phyloP scores from a whole-genome alignment of 1,139 yeast genomes.

The Taphrina communis region DNA sequence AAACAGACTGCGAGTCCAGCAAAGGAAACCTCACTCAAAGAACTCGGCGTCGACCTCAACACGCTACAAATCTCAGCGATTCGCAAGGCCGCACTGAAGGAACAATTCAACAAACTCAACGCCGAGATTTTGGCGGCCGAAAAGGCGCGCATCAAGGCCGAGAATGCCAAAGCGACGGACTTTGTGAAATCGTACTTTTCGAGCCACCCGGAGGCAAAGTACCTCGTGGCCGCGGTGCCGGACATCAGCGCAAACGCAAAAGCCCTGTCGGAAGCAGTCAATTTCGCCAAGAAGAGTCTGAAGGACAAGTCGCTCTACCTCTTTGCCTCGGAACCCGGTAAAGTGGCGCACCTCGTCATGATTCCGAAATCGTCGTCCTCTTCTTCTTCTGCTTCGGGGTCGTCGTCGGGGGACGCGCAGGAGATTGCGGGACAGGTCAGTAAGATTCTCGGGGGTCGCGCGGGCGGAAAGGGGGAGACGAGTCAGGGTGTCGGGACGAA shows the following conservation, averaged over 20 bases:
- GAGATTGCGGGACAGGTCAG: constrained; percentile 77
- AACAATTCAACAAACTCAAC: constrained; percentile 76
- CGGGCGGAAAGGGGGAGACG: constrained; percentile 97
- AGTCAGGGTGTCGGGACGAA: constrained; percentile 97
- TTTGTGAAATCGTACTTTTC: constrained; percentile 74
- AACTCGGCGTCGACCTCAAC: constrained; percentile 81
- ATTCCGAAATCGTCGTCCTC: constrained; percentile 74
- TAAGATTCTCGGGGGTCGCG: constrained; percentile 85
- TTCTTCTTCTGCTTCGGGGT: constrained; percentile 30
- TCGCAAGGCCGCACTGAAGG: constrained; percentile 75
- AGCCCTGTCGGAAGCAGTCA: constrained; percentile 91
- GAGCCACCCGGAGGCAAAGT: constrained; percentile 57
- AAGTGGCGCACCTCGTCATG: constrained; percentile 95
- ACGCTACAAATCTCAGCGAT: constrained; percentile 81
- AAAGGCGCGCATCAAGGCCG: constrained; percentile 86
- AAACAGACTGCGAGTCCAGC: constrained; percentile 64
- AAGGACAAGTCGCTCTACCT: constrained; percentile 80
- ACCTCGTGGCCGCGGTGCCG: constrained; percentile 66
- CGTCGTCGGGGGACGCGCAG: constrained; percentile 64
- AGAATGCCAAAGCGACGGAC: constrained; percentile 78
- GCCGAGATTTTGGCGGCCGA: constrained; percentile 85
- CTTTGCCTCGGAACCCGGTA: constrained; percentile 70
- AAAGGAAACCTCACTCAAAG: constrained; percentile 81
- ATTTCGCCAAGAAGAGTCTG: constrained; percentile 76
- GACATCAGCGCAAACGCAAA: constrained; percentile 83